Evolutionary conservation across 2,329 filamentous ascomycete species (phyloP).

Genomic region (Didymella glomerata): DNA sequence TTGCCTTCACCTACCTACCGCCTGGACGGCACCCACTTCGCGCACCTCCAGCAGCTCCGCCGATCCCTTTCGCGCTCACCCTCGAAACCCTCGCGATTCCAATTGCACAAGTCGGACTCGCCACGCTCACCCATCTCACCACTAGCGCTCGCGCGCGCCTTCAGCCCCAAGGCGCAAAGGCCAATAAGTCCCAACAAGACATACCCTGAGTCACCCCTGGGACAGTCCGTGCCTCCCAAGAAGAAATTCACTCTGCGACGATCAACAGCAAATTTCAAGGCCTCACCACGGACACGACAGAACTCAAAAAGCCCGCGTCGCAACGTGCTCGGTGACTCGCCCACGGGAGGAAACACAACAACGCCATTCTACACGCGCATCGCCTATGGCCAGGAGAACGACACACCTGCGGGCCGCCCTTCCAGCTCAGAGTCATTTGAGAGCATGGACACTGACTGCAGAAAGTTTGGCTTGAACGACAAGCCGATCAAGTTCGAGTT

Average conservation of each 20-base stretch:
- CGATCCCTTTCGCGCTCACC: slow-evolving; percentile 93
- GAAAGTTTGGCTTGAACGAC: slow-evolving; percentile 54
- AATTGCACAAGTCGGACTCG: slow-evolving; percentile 63
- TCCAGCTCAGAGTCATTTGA: slow-evolving; percentile 33
- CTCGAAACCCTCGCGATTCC: slow-evolving; percentile 78
- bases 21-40: slow-evolving; percentile 74
- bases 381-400: slow-evolving; percentile 58
- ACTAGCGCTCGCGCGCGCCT: slow-evolving; percentile 55
- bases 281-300: slow-evolving; percentile 72
- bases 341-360: slow-evolving; percentile 74
- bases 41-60: slow-evolving; percentile 81
- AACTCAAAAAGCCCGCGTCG: slow-evolving; percentile 80
- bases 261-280: slow-evolving; percentile 60
- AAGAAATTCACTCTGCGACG: slow-evolving; percentile 62
- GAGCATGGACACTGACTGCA: slow-evolving; percentile 47
- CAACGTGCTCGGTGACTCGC: slow-evolving; percentile 68
- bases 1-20: slow-evolving; percentile 87
- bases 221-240: slow-evolving; percentile 66
- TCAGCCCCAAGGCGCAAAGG: slow-evolving; percentile 53
- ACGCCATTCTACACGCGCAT: slow-evolving; percentile 61
- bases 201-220: slow-evolving; percentile 66
- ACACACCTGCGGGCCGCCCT: slow-evolving; percentile 41
- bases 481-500: slow-evolving; percentile 60
- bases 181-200: slow-evolving; percentile 60
- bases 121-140: slow-evolving; percentile 55